Evolutionary conservation across 2,329 filamentous ascomycete genomes (phyloP).

Genomic region (Fusarium nurragi): DNA sequence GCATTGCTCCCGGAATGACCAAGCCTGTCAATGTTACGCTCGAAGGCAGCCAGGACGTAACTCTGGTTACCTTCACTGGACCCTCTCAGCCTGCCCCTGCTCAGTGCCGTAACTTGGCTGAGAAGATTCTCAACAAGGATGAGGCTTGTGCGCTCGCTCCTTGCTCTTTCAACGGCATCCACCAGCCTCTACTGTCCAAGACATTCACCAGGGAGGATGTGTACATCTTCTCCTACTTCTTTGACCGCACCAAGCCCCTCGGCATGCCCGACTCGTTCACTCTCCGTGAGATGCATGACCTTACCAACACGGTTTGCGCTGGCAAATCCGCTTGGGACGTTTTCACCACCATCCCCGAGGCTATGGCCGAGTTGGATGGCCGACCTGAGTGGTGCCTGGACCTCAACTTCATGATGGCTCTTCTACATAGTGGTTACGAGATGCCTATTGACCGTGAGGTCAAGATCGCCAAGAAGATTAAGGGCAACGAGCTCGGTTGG

Average conservation of each 20-base stretch:
- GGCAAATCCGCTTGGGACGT: slow-evolving; percentile 81
- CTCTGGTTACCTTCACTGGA: slow-evolving; percentile 83
- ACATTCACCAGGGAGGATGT: slow-evolving; percentile 92
- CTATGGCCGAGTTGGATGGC: slow-evolving; percentile 80
- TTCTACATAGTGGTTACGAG: slow-evolving; percentile 95
- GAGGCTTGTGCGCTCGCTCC: slow-evolving; percentile 81
- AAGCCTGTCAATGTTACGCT: slow-evolving; percentile 79
- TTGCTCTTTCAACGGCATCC: slow-evolving; percentile 98
- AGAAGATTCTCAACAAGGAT: slow-evolving; percentile 91
- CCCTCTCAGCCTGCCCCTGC: slow-evolving; percentile 78
- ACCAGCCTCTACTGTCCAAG: slow-evolving; percentile 91
- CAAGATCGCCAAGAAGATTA: slow-evolving; percentile 98
- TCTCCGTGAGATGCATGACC: slow-evolving; percentile 85
- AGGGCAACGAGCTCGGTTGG: slow-evolving; percentile 96
- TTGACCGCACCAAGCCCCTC: slow-evolving; percentile 89
- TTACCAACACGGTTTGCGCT: slow-evolving; percentile 84
- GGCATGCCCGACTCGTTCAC: slow-evolving; percentile 99
- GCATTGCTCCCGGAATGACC: slow-evolving; percentile 82
- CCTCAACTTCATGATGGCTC: slow-evolving; percentile 93
- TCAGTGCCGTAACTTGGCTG: slow-evolving; percentile 89
- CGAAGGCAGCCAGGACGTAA: slow-evolving; percentile 66
- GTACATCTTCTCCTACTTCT: slow-evolving; percentile 98
- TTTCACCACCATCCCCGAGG: slow-evolving; percentile 79
- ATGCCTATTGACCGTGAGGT: slow-evolving; percentile 98
- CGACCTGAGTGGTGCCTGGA: slow-evolving; percentile 94